phyloP scores from a whole-genome alignment of 805 yeast genomes.

The Starmerella roubikii region DNA sequence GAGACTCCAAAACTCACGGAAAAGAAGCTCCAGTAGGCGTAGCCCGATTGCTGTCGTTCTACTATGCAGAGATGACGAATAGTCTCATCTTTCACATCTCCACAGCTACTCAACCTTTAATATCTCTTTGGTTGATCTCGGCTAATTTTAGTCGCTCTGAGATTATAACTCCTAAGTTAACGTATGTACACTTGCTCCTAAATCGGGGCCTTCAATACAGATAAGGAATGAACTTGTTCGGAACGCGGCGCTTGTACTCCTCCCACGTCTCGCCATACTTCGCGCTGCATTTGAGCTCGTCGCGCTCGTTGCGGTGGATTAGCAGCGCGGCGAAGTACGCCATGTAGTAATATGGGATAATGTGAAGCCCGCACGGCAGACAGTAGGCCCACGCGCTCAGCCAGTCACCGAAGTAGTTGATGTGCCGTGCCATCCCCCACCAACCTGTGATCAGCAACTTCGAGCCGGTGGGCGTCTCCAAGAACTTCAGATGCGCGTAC shows the following conservation, averaged over 20 bases:
- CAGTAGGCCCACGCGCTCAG: constrained; percentile 85
- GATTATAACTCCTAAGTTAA: too few relatives aligned
- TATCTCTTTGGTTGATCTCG: too few relatives aligned
- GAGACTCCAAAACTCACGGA: background rate
- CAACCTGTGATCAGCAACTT: constrained; percentile 78
- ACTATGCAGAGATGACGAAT: too few relatives aligned
- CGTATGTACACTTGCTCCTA: background rate
- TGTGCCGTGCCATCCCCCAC: constrained; percentile 92
- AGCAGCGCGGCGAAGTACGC: constrained; percentile 69
- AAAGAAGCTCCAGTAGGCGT: constrained; percentile 10
- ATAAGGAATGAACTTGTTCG: constrained; percentile 82
- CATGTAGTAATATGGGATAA: constrained; percentile 79
- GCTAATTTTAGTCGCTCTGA: too few relatives aligned
- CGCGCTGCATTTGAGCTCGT: constrained; percentile 74
- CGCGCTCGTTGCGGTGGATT: constrained; percentile 79
- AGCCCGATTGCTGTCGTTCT: background rate
- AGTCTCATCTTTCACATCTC: too few relatives aligned
- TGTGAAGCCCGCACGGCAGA: constrained; percentile 67
- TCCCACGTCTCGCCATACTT: constrained; percentile 84
- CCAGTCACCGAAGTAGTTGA: constrained; percentile 94
- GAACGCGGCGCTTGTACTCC: constrained; percentile 66
- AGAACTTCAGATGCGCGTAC: constrained; percentile 47
- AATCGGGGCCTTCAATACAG: too few relatives aligned
- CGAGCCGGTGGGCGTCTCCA: constrained; percentile 64
- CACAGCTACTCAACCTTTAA: too few relatives aligned